Evolutionary conservation across 345 rosid species (phyloP), one percentile per base, ranked within the genome.

Genomic region (Sonneratia alba): DNA sequence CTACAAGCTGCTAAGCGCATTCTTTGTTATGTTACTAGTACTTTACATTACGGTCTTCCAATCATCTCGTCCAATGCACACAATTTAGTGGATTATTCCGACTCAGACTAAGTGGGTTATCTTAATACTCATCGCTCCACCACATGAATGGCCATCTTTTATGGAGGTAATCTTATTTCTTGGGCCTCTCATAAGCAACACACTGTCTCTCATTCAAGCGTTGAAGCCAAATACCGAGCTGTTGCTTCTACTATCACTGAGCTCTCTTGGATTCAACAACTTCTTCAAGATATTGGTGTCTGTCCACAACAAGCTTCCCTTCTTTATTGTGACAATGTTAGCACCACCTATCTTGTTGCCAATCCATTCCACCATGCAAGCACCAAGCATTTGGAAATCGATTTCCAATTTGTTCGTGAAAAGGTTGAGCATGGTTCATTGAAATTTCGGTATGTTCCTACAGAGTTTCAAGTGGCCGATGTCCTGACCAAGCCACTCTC

Each of bases 231-330:
- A 22, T 75, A 75, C 13, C 1, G 24, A 1, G 73, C 66, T 3
- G 2, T 70, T 21, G 66, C 74, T 3, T 2, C 3, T 14, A n/a
- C 37, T 3, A 19, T 0, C 15, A 0, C 1, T 45, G 55, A 75
- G 3, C 37, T 69, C 43, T 10, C 22, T 0, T 75, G 74, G 67
- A 3, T 65, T 0, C 1, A 6, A 0, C 21, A 43, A 13, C n/a
- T 64, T 36, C 2, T 75, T 1, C 7, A 5, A 0, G 59, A 70
- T 2, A 36, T 70, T 2, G 18, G 61, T 40, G 3, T 69, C 19
- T 9, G 0, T 7, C 0, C 47, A 0, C 19, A 16, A 0, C 15
- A 0, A 0, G 10, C 70, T 0, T 0, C 51, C 1, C 6, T 49
- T 19, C 15, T 75, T 1, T 62, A 11, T 7, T 75, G 70, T 62